Evolutionary conservation across 176 grass and related monocot genomes (phyloP).

Genomic region (Canna indica): DNA sequence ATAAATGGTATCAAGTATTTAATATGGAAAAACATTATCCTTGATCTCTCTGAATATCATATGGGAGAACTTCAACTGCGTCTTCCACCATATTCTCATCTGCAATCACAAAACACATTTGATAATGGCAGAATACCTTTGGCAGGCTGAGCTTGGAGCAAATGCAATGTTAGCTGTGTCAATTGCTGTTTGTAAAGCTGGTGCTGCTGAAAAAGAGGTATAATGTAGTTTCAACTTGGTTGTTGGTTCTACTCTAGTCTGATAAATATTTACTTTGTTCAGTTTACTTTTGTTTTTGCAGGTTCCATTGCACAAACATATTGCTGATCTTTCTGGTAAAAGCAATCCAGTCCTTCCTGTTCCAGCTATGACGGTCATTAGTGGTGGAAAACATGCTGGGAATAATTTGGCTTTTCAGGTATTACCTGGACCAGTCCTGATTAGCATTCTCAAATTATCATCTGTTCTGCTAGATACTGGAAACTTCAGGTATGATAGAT

Average conservation of each 20-base stretch:
- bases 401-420: conserved; percentile 74
- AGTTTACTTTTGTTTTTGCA: conserved; percentile 24
- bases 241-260: conserved; percentile 4
- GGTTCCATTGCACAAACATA: conserved; percentile 93
- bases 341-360: conserved; percentile 56
- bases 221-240: conserved; percentile 3
- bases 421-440: conserved; percentile 21
- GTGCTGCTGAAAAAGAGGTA: conserved; percentile 95
- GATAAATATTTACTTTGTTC: conserved; percentile 5
- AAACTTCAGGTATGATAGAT: background rate
- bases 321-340: conserved; percentile 89
- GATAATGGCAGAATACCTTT: background rate
- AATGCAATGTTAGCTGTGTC: conserved; percentile 94
- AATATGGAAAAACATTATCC: background rate
- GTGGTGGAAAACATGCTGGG: conserved; percentile 82
- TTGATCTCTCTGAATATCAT: background rate
- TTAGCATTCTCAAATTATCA: conserved; percentile 2
- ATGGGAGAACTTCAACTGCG: background rate
- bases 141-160: conserved; percentile 67
- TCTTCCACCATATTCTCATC: background rate
- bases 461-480: background rate
- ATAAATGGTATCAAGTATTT: background rate
- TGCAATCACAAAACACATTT: background rate
- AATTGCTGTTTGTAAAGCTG: conserved; percentile 97
- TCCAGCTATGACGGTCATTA: conserved; percentile 81